phyloP scores from a whole-genome alignment of 345 rosid species.

The Ceriops tagal region DNA sequence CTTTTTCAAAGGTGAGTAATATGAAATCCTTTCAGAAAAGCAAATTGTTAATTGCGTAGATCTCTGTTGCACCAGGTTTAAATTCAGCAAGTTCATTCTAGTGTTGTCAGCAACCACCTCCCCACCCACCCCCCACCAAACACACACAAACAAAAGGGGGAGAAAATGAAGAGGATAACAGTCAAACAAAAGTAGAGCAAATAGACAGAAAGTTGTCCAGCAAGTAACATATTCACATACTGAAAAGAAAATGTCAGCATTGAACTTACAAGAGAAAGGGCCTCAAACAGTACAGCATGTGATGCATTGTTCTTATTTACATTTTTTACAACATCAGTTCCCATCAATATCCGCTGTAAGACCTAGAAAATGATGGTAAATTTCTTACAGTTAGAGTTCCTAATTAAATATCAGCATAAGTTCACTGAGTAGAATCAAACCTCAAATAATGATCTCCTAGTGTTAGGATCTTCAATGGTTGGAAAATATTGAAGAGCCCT shows the following conservation, averaged over 20 bases:
- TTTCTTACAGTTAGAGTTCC: conserved; percentile 21
- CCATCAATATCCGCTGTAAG: conserved; percentile 95
- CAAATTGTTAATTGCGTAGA: no score
- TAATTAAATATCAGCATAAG: conserved; percentile 9
- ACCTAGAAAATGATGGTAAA: conserved; percentile 56
- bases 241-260: conserved; percentile 13
- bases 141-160: neutral
- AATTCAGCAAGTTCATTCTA: no score
- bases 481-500: conserved; percentile 99
- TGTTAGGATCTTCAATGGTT: conserved; percentile 91
- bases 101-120: no score
- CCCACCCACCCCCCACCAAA: no score
- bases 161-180: neutral
- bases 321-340: conserved; percentile 98
- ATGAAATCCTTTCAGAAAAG: no score
- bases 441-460: conserved; percentile 88
- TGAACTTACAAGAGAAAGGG: conserved; percentile 87
- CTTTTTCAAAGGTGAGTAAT: no score
- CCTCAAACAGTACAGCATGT: conserved; percentile 99
- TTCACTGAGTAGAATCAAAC: conserved; percentile 34
- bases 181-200: neutral
- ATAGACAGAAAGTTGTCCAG: neutral
- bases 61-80: no score
- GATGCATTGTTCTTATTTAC: conserved; percentile 99
- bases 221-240: conserved; percentile 6